Percentiles rank a stretch among this genome's conserved stretches.
Conservation (phyloP, 2,329 filamentous ascomycete species). For the Coniella lustricola region DNA sequence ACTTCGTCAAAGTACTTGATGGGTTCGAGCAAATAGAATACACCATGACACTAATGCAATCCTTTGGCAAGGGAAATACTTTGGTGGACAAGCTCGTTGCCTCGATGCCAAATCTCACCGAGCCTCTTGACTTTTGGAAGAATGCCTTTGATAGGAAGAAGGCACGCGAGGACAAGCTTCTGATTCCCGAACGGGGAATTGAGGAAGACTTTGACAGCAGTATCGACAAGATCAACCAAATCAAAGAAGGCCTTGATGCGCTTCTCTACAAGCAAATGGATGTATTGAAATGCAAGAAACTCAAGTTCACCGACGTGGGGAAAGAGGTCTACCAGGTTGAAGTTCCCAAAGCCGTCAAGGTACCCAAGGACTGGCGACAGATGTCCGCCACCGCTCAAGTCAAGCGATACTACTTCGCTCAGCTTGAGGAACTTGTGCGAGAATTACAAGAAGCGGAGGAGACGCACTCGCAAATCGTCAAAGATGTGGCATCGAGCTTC, state of each 20-base stretch:
- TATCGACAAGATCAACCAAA: conserved; percentile 65
- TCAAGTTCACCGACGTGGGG: conserved; percentile 77
- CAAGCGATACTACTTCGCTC: conserved; percentile 88
- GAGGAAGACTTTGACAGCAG: conserved; percentile 90
- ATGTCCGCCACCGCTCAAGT: conserved; percentile 90
- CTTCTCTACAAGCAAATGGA: conserved; percentile 66
- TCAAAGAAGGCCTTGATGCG: conserved; percentile 64
- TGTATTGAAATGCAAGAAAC: conserved; percentile 64
- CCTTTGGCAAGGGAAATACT: conserved; percentile 69
- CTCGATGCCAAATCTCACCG: conserved; percentile 76
- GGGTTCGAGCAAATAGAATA: conserved; percentile 98
- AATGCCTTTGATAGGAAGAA: conserved; percentile 80
- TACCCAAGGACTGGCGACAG: conserved; percentile 85
- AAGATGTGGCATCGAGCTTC: conserved; percentile 77
- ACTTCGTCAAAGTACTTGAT: conserved; percentile 89
- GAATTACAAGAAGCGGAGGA: conserved; percentile 91
- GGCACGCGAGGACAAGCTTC: conserved; percentile 70
- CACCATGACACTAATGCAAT: conserved; percentile 71
- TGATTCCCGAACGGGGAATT: conserved; percentile 80
- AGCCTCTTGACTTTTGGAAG: conserved; percentile 76
- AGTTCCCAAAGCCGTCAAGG: conserved; percentile 74
- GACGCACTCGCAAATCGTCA: conserved; percentile 82
- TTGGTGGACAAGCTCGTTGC: conserved; percentile 77
- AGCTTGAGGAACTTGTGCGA: conserved; percentile 75
- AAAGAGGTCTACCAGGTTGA: conserved; percentile 98